Percentiles rank a stretch among this genome's conserved stretches.
Evolutionary conservation across 169 alveolate species (phyloP).

Genomic region (Theileria orientalis): DNA sequence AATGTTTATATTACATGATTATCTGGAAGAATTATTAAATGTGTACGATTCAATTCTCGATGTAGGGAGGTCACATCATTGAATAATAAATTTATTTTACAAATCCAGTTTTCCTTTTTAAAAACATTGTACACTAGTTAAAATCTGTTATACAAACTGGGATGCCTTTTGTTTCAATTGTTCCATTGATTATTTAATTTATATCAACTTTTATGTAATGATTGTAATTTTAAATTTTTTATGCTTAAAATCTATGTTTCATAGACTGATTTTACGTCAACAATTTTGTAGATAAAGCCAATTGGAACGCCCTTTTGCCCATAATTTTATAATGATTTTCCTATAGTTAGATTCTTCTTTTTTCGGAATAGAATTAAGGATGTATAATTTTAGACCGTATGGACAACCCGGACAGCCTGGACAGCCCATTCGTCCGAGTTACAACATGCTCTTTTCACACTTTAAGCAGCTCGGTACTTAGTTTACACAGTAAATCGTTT

Average conservation of each 20-base stretch:
- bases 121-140: not conserved
- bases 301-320: too few relatives aligned
- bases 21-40: not conserved
- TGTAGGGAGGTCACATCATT: slow-evolving; percentile 11
- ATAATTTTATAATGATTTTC: too few relatives aligned
- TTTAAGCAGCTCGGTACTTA: slow-evolving; percentile 53
- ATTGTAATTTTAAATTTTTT: too few relatives aligned
- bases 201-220: too few relatives aligned
- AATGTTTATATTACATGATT: not conserved
- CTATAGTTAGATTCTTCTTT: not conserved
- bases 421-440: slow-evolving; percentile 29
- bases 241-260: too few relatives aligned
- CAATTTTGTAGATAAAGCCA: too few relatives aligned
- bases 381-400: slow-evolving; percentile 11
- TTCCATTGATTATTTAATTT: too few relatives aligned
- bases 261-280: too few relatives aligned
- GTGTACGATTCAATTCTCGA: not conserved
- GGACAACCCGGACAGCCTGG: not conserved
- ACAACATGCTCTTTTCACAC: slow-evolving; percentile 58
- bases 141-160: not conserved
- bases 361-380: not conserved
- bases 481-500: not conserved
- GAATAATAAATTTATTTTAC: not conserved
- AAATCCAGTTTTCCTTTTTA: not conserved
- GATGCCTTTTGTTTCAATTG: too few relatives aligned